Base-by-base conservation (phyloP, 2,329 filamentous ascomycete genomes). In the Capronia americana region DNA sequence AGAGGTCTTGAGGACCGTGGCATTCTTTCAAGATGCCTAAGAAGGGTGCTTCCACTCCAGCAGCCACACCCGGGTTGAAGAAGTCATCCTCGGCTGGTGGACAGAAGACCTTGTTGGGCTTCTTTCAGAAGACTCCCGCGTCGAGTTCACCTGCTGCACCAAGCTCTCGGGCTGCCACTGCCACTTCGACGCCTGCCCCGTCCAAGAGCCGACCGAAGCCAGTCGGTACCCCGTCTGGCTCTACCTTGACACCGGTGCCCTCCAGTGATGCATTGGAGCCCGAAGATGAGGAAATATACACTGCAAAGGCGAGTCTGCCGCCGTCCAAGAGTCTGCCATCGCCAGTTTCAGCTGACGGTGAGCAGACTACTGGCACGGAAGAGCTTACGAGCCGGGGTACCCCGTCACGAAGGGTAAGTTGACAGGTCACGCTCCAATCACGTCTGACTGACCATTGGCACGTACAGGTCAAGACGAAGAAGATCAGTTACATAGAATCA, bases 401-500 rank as follows among this genome's bases (percentile, higher is more conserved):
- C 74, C 93, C 93, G 1, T 89, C 90, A 17, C 87, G 93, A 74
- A 93, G 93, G 85, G 92, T 92, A 82, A 69, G 79, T 68, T 23
- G 23, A 10, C 11, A 38, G 10, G 53, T 57, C 53, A 41, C 24
- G 38, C 50, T 14, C 26, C 7, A 53, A n/a, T 38, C 10, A 41
- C 38, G 6, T 32, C 12, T n/a, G 17, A 10, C 26, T 46, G 55
- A 24, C 17, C 17, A 8, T 32, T 46, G 20, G 46, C 30, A 8
- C 11, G 32, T 46, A 2, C 55, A 88, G 84, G 83, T 82, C 12
- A 88, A 87, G 76, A 90, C 88, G 73, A 77, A 83, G 54, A 85
- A 79, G 24, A 79, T 95, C 71, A 95, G 86, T 76, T 98, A 98
- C 77, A 89, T 90, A 70, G 93, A 97, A 74, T 93, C 92, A 1